phyloP scores from a whole-genome alignment of 352 stramenopile genomes.

The Lagenidium giganteum region DNA sequence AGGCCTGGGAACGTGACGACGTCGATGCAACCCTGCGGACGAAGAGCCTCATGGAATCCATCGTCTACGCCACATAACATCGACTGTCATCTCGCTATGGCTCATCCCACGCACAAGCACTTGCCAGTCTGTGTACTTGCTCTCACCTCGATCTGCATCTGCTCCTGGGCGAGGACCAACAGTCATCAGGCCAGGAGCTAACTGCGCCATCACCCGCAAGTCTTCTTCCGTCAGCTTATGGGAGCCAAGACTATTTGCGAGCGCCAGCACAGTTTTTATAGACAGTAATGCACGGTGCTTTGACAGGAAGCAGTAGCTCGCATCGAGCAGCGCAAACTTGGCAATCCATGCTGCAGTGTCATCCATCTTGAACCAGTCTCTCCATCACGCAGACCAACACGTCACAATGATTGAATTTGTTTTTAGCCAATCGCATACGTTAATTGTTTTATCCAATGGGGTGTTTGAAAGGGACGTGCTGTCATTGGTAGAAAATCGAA shows the following conservation, averaged over 20 bases:
- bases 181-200: constrained; percentile 45
- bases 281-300: constrained; percentile 35
- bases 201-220: constrained; percentile 29
- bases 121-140: background rate
- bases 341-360: no score
- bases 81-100: background rate
- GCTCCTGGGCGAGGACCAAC: constrained; percentile 18
- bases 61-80: no score
- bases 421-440: no score
- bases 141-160: constrained; percentile 24
- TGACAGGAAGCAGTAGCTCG: constrained; percentile 59
- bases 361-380: no score
- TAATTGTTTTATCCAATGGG: no score
- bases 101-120: background rate
- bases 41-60: constrained; percentile 11
- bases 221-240: constrained; percentile 27
- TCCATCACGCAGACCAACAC: no score
- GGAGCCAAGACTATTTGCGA: constrained; percentile 55
- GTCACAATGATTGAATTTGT: no score
- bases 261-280: constrained; percentile 46
- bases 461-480: no score
- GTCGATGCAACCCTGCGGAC: constrained; percentile 22
- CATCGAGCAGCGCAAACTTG: constrained; percentile 67
- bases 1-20: constrained; percentile 54
- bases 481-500: no score